Base-by-base conservation (phyloP, 169 alveolate genomes). In the Cyclospora cayetanensis region DNA sequence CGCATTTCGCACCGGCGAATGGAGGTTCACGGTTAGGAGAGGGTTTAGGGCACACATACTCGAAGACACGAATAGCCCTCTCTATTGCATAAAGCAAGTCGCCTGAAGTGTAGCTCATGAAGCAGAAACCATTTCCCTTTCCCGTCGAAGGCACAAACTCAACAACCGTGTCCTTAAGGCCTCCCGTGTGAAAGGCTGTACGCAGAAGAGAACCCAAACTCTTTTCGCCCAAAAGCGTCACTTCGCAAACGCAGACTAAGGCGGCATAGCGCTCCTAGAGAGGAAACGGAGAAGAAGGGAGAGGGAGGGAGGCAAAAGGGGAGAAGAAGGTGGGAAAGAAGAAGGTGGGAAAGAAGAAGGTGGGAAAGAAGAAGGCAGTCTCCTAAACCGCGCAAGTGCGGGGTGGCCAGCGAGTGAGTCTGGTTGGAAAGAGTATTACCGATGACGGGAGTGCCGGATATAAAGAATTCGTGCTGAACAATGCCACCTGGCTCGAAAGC, bases 401-500 rank as follows among this genome's bases (percentile, higher is more conserved):
- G n/a, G n/a, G n/a, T n/a, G n/a, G n/a, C n/a, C n/a, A n/a, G n/a
- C n/a, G n/a, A n/a, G n/a, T n/a, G n/a, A n/a, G n/a, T n/a, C n/a
- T n/a, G n/a, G n/a, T n/a, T n/a, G n/a, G n/a, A n/a, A n/a, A n/a
- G n/a, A n/a, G n/a, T n/a, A n/a, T 9, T 53, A 91, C 94, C 94
- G 22, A 97, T 94, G 52, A 97, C 99, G 39, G 99, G 99, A 9
- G 99, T 97, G 46, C 97, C 95, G 18, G 98, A 98, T 27, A 97
- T 95, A 82, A 97, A 97, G 95, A 97, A 97, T 90, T 97, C 99
- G 90, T 97, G 99, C 94, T 97, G 96, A 0, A 97, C 98, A 63
- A 97, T 97, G 72, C 99, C 99, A 39, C 98, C 98, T 9, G 99
- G 99, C 94, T 97, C 99, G 92, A 97, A 97, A 52, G 94, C 70